phyloP scores from a whole-genome alignment of 2,329 filamentous ascomycete genomes.

The Sclerotinia borealis region DNA sequence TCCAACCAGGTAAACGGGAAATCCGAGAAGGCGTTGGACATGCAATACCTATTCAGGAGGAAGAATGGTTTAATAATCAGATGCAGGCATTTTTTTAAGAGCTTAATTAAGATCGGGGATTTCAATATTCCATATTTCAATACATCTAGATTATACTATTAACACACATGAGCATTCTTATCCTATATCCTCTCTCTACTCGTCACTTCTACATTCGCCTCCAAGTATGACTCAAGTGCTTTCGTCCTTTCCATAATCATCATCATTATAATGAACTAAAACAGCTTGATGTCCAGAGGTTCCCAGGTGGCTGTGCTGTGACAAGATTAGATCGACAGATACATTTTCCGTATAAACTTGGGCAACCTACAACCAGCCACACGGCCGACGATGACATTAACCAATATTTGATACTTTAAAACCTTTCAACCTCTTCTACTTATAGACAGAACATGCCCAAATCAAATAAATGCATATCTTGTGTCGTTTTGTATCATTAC shows the following conservation, averaged over 20 bases:
- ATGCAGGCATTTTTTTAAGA: slow-evolving; percentile 18
- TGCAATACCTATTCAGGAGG: slow-evolving; percentile 65
- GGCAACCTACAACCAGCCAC: background rate
- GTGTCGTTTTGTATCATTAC: background rate
- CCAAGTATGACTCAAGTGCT: background rate
- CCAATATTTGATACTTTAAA: background rate
- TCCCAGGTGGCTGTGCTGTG: background rate
- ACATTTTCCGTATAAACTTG: background rate
- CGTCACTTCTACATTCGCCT: background rate
- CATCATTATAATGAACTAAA: background rate
- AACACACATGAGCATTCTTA: background rate
- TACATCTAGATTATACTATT: too few species aligned
- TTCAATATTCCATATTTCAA: too few species aligned
- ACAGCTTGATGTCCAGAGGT: background rate
- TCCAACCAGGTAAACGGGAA: slow-evolving; percentile 55
- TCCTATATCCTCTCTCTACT: background rate
- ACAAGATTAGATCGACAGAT: background rate
- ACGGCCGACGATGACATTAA: background rate
- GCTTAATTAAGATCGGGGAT: background rate
- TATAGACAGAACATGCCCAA: background rate
- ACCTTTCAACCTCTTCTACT: background rate
- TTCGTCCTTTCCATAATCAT: background rate
- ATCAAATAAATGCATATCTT: background rate
- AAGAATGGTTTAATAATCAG: slow-evolving; percentile 58
- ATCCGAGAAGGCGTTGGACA: slow-evolving; percentile 71